Percentiles rank a stretch among this genome's conserved stretches.
Conservation (phyloP, 371 early-diverging fungal genomes). For the Zychaea mexicana region DNA sequence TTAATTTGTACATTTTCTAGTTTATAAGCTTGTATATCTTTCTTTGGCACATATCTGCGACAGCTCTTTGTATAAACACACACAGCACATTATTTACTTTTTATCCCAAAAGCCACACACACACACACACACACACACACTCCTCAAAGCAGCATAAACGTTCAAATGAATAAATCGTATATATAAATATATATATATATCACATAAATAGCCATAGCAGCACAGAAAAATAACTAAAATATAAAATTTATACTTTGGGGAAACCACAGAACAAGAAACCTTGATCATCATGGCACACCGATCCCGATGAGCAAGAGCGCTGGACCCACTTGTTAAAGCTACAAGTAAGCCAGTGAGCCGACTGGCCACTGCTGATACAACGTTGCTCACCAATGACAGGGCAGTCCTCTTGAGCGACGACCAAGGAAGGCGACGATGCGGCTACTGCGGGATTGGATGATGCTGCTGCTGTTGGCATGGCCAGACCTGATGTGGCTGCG, state of each 20-base stretch:
- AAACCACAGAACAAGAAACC: slow-evolving; percentile 5
- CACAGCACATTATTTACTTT: no score
- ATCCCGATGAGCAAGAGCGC: slow-evolving; percentile 27
- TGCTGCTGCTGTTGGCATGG: slow-evolving; percentile 4
- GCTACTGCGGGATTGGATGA: slow-evolving; percentile 5
- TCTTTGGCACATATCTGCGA: no score
- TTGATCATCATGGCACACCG: slow-evolving; percentile 27
- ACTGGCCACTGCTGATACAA: slow-evolving; percentile 25
- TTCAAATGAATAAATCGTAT: no score
- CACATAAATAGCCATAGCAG: neutral
- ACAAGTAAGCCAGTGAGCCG: slow-evolving; percentile 35
- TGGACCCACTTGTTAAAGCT: slow-evolving; percentile 28
- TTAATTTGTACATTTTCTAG: no score
- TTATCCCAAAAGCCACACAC: no score
- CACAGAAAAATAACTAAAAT: neutral
- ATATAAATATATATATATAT: no score
- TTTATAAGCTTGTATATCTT: no score
- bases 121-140: no score
- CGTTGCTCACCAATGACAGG: slow-evolving; percentile 20
- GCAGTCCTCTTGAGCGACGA: slow-evolving; percentile 12
- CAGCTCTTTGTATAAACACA: no score
- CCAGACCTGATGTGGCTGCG: neutral
- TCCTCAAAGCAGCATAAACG: no score
- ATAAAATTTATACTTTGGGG: neutral
- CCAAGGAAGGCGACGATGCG: neutral